Percentiles rank a stretch among this genome's conserved stretches.
These are phyloP conservation scores for Lagenidium giganteum DNA, from an alignment of 352 stramenopile genomes.

Conservation along the genomic window DNA sequence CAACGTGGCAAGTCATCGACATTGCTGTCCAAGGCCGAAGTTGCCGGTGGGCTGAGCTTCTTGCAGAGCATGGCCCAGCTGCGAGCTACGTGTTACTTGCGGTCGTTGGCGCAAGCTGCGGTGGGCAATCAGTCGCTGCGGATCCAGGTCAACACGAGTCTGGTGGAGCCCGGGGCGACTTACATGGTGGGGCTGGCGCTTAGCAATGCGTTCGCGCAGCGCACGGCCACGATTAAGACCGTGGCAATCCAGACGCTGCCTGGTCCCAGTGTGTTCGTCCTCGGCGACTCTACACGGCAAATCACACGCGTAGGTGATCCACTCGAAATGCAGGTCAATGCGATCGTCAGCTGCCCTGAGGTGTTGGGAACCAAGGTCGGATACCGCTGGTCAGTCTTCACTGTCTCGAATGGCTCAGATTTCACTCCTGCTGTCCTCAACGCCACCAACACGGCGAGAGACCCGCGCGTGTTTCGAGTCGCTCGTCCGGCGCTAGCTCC, in stretches of 20 bases:
- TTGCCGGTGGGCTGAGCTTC: slow-evolving; percentile 20
- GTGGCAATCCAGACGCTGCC: slow-evolving; percentile 33
- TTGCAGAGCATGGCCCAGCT: slow-evolving; percentile 42
- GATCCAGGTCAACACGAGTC: slow-evolving; percentile 38
- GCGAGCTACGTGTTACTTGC: slow-evolving; percentile 42
- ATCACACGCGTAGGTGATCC: slow-evolving; percentile 29
- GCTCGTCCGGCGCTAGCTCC: slow-evolving; percentile 25
- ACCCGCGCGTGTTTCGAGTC: slow-evolving; percentile 55
- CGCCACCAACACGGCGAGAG: slow-evolving; percentile 44
- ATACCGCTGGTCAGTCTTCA: slow-evolving; percentile 46
- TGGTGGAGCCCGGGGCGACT: slow-evolving; percentile 24
- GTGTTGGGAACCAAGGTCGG: slow-evolving; percentile 26
- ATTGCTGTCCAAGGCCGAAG: slow-evolving; percentile 21
- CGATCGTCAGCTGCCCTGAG: slow-evolving; percentile 36
- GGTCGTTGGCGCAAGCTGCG: slow-evolving; percentile 22
- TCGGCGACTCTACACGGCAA: slow-evolving; percentile 30
- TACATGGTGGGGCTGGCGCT: slow-evolving; percentile 54
- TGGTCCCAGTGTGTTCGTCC: slow-evolving; percentile 41
- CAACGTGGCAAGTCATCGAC: slow-evolving; percentile 21
- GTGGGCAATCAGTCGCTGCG: slow-evolving; percentile 14
- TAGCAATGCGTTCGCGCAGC: slow-evolving; percentile 52
- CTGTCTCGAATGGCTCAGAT: slow-evolving; percentile 1
- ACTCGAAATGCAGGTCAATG: slow-evolving; percentile 36
- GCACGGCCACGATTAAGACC: slow-evolving; percentile 12
- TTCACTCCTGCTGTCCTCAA: slow-evolving; percentile 18